Evolutionary conservation across 306 rosid genomes (phyloP).

Genomic region (Pterocarpus macrocarpus): DNA sequence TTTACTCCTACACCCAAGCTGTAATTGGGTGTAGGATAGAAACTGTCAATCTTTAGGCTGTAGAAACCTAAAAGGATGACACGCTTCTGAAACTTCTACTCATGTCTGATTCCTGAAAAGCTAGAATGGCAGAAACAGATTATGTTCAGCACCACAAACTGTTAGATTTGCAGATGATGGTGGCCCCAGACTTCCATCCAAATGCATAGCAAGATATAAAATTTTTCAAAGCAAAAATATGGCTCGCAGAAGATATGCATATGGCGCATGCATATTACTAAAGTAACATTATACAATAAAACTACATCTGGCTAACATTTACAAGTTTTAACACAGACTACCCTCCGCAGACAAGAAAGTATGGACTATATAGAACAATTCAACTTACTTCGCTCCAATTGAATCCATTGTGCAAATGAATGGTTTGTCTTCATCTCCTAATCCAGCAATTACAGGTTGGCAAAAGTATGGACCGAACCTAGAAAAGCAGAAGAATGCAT

Average conservation of each 20-base stretch:
- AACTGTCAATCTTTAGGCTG: background rate
- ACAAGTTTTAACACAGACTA: background rate
- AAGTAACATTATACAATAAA: slow-evolving; percentile 13
- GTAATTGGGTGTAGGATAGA: background rate
- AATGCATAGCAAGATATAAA: background rate
- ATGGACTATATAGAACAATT: slow-evolving; percentile 21
- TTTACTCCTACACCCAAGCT: background rate
- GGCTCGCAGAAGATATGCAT: background rate
- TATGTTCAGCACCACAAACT: slow-evolving; percentile 1
- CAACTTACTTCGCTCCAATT: slow-evolving; percentile 93
- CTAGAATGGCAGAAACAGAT: slow-evolving; percentile 1
- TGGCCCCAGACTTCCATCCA: slow-evolving; percentile 16
- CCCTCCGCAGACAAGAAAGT: slow-evolving; percentile 23
- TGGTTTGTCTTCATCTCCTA: slow-evolving; percentile 88
- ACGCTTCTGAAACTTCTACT: slow-evolving; percentile 5
- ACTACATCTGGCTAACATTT: slow-evolving; percentile 8
- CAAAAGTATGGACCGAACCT: slow-evolving; percentile 97
- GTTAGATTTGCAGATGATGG: slow-evolving; percentile 25
- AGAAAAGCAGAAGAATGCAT: slow-evolving; percentile 33
- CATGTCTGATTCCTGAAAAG: slow-evolving; percentile 24
- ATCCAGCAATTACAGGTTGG: slow-evolving; percentile 97
- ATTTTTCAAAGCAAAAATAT: background rate
- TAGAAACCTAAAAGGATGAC: slow-evolving; percentile 2
- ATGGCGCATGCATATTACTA: slow-evolving; percentile 15
- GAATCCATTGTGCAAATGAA: slow-evolving; percentile 98